A percentile compares a stretch with the other conserved stretches of the same genome.
These are phyloP conservation scores for Jasminum sambac DNA, from an alignment of 257 asterid species.

Conservation along the genomic window DNA sequence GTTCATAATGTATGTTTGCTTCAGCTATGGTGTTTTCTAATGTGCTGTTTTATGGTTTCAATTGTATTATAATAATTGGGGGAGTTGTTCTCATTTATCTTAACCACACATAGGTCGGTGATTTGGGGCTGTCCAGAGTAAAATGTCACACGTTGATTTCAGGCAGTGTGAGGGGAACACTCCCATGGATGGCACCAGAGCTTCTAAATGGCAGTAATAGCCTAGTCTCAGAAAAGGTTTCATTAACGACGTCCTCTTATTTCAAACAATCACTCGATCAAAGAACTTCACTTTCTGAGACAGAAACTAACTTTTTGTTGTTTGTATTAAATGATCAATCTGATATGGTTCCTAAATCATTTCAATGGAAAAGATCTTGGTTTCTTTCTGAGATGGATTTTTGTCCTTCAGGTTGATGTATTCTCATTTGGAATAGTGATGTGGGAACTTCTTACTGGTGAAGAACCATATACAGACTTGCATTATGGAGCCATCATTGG, in stretches of 20 bases:
- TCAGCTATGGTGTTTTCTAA: background rate
- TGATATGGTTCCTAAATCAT: background rate
- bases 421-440: constrained; percentile 89
- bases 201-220: constrained; percentile 97
- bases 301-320: background rate
- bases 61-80: background rate
- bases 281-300: background rate
- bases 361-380: constrained; percentile 2
- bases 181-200: constrained; percentile 99
- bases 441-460: constrained; percentile 98
- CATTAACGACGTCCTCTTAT: background rate
- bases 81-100: constrained; percentile 1
- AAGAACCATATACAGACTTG: constrained; percentile 88
- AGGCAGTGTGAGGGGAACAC: constrained; percentile 99
- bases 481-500: constrained; percentile 97
- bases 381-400: constrained; percentile 1
- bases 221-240: constrained; percentile 96
- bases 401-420: constrained; percentile 68
- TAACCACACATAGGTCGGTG: constrained; percentile 71
- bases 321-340: background rate
- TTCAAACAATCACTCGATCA: background rate
- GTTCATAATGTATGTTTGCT: background rate
- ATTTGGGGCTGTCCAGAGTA: constrained; percentile 94
- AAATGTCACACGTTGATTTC: constrained; percentile 92
- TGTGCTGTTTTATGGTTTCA: constrained; percentile 2